phyloP scores from a whole-genome alignment of 2,329 filamentous ascomycete genomes.

The Nemania sp. region DNA sequence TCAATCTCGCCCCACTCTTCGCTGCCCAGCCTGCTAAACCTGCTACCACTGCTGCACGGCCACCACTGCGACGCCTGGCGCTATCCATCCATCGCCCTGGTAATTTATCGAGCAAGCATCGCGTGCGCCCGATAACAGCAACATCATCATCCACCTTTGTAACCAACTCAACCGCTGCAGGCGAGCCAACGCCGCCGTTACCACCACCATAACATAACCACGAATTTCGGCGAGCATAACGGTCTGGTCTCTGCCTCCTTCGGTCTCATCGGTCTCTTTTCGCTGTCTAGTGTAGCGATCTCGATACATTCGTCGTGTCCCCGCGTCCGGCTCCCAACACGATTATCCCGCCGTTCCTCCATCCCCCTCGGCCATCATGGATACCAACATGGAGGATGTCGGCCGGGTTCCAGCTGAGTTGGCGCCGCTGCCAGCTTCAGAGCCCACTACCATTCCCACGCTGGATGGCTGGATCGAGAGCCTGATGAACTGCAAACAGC shows the following conservation, averaged over 20 bases:
- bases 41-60: slow-evolving; percentile 4
- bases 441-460: slow-evolving; percentile 88
- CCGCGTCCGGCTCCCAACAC: slow-evolving; percentile 2
- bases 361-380: slow-evolving; percentile 60
- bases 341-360: slow-evolving; percentile 3
- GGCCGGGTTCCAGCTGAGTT: slow-evolving; percentile 81
- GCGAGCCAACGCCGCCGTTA: neutral
- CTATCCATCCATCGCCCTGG: neutral
- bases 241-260: neutral
- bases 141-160: slow-evolving; percentile 4
- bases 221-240: too few relatives aligned
- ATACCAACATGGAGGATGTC: slow-evolving; percentile 99
- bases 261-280: too few relatives aligned
- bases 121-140: slow-evolving; percentile 9
- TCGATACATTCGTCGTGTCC: neutral
- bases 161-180: slow-evolving; percentile 3
- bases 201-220: neutral
- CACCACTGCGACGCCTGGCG: too few relatives aligned
- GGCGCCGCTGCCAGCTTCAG: slow-evolving; percentile 66
- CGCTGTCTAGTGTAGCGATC: too few relatives aligned
- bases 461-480: slow-evolving; percentile 98
- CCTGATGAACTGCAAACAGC: slow-evolving; percentile 98
- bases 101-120: neutral
- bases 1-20: slow-evolving; percentile 3
- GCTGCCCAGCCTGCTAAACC: slow-evolving; percentile 1